phyloP scores from a whole-genome alignment of 352 stramenopile species.

The Aphanomyces astaci region DNA sequence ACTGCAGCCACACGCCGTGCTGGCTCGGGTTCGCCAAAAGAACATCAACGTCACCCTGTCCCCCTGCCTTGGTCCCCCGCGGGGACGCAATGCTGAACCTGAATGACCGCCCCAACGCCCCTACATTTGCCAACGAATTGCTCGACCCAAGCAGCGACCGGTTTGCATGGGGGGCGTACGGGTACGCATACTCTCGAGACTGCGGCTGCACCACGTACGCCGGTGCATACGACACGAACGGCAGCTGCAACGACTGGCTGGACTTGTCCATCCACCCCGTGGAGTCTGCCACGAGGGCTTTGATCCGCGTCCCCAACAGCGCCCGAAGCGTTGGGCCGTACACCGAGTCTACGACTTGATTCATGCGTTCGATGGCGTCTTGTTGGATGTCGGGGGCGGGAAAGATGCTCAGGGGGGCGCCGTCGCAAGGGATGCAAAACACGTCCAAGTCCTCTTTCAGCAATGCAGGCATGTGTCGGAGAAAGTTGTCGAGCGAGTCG shows the following conservation, averaged over 20 bases:
- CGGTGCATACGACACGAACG: not conserved
- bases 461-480: not conserved
- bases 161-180: not conserved
- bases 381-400: not conserved
- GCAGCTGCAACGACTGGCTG: not conserved
- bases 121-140: not conserved
- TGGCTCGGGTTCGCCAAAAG: slow-evolving; percentile 8
- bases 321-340: slow-evolving; percentile 5
- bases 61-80: not conserved
- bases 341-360: not conserved
- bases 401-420: not conserved
- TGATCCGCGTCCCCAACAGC: not conserved
- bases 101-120: not conserved
- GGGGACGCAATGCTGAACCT: not conserved
- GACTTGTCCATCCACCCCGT: slow-evolving; percentile 17
- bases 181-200: slow-evolving; percentile 1
- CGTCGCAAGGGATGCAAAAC: not conserved
- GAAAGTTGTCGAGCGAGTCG: not conserved
- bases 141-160: not conserved
- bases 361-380: not conserved
- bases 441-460: not conserved
- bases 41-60: not conserved
- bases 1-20: slow-evolving; percentile 1
- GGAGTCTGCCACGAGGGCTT: not conserved
- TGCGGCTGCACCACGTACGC: not conserved